These are phyloP conservation scores for Cryptococcus depauperatus DNA, from an alignment of 1,284 basidiomycete genomes.

Conservation along the genomic window DNA sequence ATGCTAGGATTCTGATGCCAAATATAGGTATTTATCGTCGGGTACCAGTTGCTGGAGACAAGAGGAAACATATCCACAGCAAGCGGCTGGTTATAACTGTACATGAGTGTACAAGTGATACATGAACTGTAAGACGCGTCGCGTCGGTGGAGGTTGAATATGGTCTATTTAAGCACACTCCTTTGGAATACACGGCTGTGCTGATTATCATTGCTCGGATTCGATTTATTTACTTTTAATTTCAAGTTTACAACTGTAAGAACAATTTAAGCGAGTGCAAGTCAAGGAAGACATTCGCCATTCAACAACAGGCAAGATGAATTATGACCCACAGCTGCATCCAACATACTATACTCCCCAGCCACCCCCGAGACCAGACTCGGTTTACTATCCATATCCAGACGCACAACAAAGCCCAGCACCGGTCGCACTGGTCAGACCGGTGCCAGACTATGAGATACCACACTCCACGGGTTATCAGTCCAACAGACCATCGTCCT, in stretches of 20 bases:
- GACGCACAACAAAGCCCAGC: background rate
- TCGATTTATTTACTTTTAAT: too few species aligned
- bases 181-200: background rate
- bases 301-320: background rate
- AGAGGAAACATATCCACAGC: too few species aligned
- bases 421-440: slow-evolving; percentile 4
- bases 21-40: background rate
- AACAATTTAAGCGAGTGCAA: too few species aligned
- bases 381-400: background rate
- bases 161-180: too few species aligned
- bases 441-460: slow-evolving; percentile 7
- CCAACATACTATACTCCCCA: background rate
- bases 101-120: slow-evolving; percentile 1
- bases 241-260: too few species aligned
- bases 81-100: too few species aligned
- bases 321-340: background rate
- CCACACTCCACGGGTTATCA: background rate
- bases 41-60: too few species aligned
- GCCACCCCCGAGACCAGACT: background rate
- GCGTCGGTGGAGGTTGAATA: background rate
- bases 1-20: background rate
- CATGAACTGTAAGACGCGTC: background rate
- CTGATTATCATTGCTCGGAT: background rate
- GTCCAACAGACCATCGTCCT: background rate
- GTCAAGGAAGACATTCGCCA: background rate